Evolutionary conservation across 495 filamentous ascomycete species (phyloP), one percentile per base, ranked within the genome.

Genomic region (Penicillium salamii): DNA sequence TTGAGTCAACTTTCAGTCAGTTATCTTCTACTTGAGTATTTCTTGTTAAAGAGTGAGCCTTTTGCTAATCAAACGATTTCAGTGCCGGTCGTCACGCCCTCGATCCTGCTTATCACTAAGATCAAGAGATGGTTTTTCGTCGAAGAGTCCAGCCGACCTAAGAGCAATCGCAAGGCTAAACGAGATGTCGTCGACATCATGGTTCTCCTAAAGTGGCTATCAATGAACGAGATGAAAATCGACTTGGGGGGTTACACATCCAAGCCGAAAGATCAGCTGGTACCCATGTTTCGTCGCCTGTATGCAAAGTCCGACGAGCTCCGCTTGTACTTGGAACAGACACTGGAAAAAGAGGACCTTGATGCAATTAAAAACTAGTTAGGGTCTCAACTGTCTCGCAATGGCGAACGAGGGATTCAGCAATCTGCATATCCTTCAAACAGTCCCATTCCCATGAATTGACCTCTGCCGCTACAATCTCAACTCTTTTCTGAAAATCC

Each of bases 401-500:
- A 41, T 55, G 48, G 7, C 56, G 42, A n/a, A 55, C 32, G 13
- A 55, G 12, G 47, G 3, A 39, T 44, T 60, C 49, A 53, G 44
- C 35, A 50, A 56, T 53, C 32, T 3, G 0, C 15, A 56, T 14
- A 32, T 51, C 46, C 5, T 20, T 23, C 42, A 46, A 21, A 4
- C 34, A 5, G 44, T 36, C 29, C 57, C 57, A 60, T 23, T 55
- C 53, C 57, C 57, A 56, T 13, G 21, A 43, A 19, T 56, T 51
- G 12, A 60, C 43, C 1, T 38, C 11, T 13, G 7, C 11, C 1
- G 53, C 35, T 24, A 45, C 53, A 23, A 48, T 37, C 44, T 44
- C 53, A 11, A 53, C 45, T 45, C 57, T 50, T 32, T 54, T 56
- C 44, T 61, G 53, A 21, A 50, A 57, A 42, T 59, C 49, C 32